Conservation (phyloP, 352 stramenopile genomes). For the Globisporangium mamillatum region DNA sequence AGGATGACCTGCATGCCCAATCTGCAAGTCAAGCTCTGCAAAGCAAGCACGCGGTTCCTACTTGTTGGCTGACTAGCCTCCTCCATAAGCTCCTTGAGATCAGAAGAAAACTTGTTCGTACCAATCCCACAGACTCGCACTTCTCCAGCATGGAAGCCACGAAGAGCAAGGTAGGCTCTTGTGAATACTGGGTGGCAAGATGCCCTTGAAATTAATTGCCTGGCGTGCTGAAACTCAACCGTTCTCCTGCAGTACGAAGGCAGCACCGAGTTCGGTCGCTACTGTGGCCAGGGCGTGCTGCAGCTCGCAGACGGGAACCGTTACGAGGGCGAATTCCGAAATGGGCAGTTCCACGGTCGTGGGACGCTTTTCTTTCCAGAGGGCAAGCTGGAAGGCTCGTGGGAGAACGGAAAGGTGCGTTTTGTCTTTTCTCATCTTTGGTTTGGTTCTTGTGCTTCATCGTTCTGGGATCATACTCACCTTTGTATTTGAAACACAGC, state of each 20-base stretch:
- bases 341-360: constrained; percentile 75
- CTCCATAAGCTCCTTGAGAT: neutral
- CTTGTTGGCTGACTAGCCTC: neutral
- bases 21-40: no score
- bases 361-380: constrained; percentile 70
- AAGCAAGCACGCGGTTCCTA: neutral
- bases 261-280: constrained; percentile 53
- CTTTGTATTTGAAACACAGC: constrained; percentile 22
- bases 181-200: neutral
- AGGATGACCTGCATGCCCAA: neutral
- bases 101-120: neutral
- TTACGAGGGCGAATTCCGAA: constrained; percentile 81
- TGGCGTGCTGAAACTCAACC: neutral
- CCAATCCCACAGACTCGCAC: neutral
- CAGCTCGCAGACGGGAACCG: constrained; percentile 57
- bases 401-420: constrained; percentile 61
- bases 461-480: neutral
- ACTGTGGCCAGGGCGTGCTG: constrained; percentile 51
- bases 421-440: neutral
- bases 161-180: constrained; percentile 15
- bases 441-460: neutral
- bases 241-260: constrained; percentile 49
- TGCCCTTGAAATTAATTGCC: neutral
- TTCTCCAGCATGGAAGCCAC: constrained; percentile 10
- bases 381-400: constrained; percentile 65